These are phyloP conservation scores for Suillus tomentosus DNA, from an alignment of 768 basidiomycete genomes.

Conservation along the genomic window DNA sequence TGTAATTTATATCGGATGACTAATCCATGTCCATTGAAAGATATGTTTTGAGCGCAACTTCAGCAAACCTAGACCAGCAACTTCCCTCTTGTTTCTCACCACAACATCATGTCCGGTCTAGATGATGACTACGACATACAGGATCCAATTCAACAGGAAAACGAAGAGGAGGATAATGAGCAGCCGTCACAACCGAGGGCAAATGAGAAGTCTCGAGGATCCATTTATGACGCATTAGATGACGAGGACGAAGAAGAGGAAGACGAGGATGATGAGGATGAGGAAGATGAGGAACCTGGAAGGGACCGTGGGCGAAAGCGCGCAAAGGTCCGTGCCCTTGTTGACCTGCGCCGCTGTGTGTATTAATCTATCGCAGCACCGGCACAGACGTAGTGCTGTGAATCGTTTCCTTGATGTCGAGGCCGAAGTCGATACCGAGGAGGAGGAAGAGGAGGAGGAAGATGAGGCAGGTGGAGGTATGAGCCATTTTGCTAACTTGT, in stretches of 20 bases:
- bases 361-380: conserved; percentile 43
- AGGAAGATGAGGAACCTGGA: conserved; percentile 56
- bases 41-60: conserved; percentile 1
- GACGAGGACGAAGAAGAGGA: conserved; percentile 45
- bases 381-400: conserved; percentile 63
- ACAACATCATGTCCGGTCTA: conserved; percentile 42
- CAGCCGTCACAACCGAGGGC: conserved; percentile 25
- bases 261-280: conserved; percentile 56
- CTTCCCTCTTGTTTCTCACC: not conserved
- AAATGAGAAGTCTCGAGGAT: conserved; percentile 30
- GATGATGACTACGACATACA: conserved; percentile 38
- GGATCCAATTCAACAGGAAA: conserved; percentile 30
- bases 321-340: conserved; percentile 50
- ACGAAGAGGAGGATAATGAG: conserved; percentile 44
- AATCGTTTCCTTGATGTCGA: conserved; percentile 94
- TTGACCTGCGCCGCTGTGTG: conserved; percentile 11
- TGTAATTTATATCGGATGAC: not conserved
- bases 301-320: conserved; percentile 56
- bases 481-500: conserved; percentile 18
- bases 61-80: not conserved
- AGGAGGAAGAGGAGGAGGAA: conserved; percentile 91
- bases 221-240: conserved; percentile 40
- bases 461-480: conserved; percentile 65
- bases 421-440: conserved; percentile 95
- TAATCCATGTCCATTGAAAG: not conserved